A percentile compares a stretch with the other conserved stretches of the same genome.
Evolutionary conservation across 768 basidiomycete species (phyloP).

Genomic region (Boletus eberwhitei): DNA sequence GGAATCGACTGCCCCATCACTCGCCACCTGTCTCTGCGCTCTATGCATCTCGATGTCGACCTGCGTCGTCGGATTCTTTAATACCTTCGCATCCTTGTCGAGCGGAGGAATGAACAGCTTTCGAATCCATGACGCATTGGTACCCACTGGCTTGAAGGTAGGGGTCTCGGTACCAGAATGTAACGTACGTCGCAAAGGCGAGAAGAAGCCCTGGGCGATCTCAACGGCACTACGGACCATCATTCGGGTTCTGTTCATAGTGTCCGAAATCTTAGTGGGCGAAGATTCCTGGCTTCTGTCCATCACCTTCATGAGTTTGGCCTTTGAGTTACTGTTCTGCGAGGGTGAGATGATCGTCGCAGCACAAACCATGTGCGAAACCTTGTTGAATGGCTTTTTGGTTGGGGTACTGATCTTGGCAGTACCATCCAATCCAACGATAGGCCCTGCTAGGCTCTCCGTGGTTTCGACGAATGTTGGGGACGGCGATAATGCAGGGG

Average conservation of each 20-base stretch:
- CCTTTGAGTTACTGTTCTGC: background rate
- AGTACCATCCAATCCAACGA: background rate
- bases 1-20: background rate
- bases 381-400: background rate
- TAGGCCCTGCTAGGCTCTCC: background rate
- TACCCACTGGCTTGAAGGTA: background rate
- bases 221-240: background rate
- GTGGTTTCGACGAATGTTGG: background rate
- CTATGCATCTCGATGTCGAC: constrained; percentile 9
- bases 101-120: constrained; percentile 6
- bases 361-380: background rate
- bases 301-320: background rate
- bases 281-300: background rate
- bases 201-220: background rate
- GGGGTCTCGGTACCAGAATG: background rate
- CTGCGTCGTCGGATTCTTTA: background rate
- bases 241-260: background rate
- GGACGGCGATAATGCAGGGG: background rate
- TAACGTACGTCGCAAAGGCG: background rate
- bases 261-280: background rate
- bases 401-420: background rate
- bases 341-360: background rate
- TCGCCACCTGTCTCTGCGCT: constrained; percentile 1
- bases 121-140: background rate
- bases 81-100: background rate